Percentiles rank a stretch among this genome's conserved stretches.
Conservation (phyloP, 371 early-diverging fungal species). For the Blastocladiella emersonii region DNA sequence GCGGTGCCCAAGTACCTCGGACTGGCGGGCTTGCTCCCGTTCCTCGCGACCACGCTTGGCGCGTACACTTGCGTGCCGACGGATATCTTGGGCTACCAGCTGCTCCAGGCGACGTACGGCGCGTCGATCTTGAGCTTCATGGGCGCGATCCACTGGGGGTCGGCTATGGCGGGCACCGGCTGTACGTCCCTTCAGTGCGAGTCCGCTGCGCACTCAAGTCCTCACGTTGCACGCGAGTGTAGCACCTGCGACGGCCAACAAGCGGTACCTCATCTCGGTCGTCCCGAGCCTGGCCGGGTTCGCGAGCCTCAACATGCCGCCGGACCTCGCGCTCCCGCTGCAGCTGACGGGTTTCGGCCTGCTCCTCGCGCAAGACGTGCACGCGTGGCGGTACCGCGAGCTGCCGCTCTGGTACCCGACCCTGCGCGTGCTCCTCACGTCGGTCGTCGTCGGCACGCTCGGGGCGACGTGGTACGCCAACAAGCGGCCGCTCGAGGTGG, state of each 20-base stretch:
- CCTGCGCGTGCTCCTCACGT: conserved; percentile 4
- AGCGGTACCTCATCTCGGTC: conserved; percentile 7
- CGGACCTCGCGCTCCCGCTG: background rate
- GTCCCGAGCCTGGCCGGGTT: conserved; percentile 1
- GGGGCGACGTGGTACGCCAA: background rate
- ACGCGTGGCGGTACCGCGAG: background rate
- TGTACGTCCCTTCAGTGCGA: too few species aligned
- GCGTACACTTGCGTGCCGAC: conserved; percentile 1
- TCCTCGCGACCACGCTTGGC: background rate
- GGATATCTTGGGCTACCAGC: background rate
- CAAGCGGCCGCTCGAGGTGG: background rate
- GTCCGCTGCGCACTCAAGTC: too few species aligned
- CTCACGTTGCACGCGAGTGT: too few species aligned
- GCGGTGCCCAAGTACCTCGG: background rate
- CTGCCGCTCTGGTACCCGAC: conserved; percentile 7
- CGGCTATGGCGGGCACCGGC: conserved; percentile 1
- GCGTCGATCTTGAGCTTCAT: conserved; percentile 5
- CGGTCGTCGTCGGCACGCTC: background rate
- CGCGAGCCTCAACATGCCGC: background rate
- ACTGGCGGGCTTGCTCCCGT: conserved; percentile 7
- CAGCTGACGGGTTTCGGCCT: background rate
- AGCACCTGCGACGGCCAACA: background rate
- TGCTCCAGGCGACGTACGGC: conserved; percentile 7
- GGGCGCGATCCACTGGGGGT: conserved; percentile 7
- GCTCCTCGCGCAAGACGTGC: background rate